phyloP scores from a whole-genome alignment of 1,284 basidiomycete genomes.

The Lentinus polychrous region DNA sequence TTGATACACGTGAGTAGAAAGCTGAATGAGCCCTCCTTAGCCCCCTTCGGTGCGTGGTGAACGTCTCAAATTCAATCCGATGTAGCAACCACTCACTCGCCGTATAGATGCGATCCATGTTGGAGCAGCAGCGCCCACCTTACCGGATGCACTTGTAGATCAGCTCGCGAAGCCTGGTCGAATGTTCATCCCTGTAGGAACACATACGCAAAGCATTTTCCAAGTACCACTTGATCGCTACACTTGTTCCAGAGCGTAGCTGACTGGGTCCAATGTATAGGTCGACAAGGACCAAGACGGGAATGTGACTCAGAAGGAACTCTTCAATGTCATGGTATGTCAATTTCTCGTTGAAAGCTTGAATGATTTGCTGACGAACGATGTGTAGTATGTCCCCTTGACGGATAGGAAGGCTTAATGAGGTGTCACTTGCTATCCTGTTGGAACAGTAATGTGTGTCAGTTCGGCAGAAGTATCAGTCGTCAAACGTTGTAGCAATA shows the following conservation, averaged over 20 bases:
- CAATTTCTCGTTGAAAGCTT: slow-evolving; percentile 1
- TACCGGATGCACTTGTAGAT: slow-evolving; percentile 72
- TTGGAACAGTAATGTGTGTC: too few relatives aligned
- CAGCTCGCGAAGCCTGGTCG: slow-evolving; percentile 82
- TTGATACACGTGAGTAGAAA: neutral
- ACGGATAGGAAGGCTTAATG: slow-evolving; percentile 25
- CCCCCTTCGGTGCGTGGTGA: slow-evolving; percentile 3
- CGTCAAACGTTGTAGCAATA: too few relatives aligned
- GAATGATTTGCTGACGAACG: neutral
- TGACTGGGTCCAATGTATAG: slow-evolving; percentile 20
- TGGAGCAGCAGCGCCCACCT: slow-evolving; percentile 79
- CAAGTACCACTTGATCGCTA: slow-evolving; percentile 12
- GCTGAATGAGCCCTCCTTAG: neutral
- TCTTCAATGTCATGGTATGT: slow-evolving; percentile 81
- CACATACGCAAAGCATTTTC: slow-evolving; percentile 49
- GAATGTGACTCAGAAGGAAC: slow-evolving; percentile 52
- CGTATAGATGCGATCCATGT: slow-evolving; percentile 89
- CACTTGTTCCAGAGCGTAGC: neutral
- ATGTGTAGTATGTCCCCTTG: slow-evolving; percentile 25
- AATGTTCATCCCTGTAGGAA: slow-evolving; percentile 93
- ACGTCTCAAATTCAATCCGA: neutral
- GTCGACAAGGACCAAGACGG: slow-evolving; percentile 80
- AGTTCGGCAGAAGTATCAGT: too few relatives aligned
- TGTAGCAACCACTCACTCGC: neutral
- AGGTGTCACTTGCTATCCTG: too few relatives aligned